Conservation (phyloP, 495 filamentous ascomycete species). For the Penicillium dipodomyicola region DNA sequence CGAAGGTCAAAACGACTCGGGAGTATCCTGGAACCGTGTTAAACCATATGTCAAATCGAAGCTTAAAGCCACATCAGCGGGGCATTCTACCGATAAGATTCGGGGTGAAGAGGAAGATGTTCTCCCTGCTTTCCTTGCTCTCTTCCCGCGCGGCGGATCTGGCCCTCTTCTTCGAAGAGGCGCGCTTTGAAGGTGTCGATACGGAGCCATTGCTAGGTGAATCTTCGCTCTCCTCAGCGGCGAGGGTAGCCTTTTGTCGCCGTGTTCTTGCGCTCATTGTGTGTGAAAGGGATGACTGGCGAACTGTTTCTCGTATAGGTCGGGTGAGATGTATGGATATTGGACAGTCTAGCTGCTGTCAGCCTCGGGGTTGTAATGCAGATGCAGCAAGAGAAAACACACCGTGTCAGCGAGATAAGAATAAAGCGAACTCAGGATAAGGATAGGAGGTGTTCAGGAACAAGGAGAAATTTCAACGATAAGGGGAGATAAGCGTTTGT, state of each 20-base stretch:
- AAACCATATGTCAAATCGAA: neutral
- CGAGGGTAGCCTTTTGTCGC: slow-evolving; percentile 44
- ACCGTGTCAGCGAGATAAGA: slow-evolving; percentile 5
- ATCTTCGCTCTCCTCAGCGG: slow-evolving; percentile 38
- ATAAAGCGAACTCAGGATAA: slow-evolving; percentile 8
- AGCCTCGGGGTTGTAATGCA: neutral
- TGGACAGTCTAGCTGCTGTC: neutral
- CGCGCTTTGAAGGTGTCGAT: slow-evolving; percentile 27
- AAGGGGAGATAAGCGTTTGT: slow-evolving; percentile 14
- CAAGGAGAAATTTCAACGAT: slow-evolving; percentile 8
- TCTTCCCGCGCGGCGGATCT: slow-evolving; percentile 31
- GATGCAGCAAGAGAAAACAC: neutral
- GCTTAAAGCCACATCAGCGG: neutral
- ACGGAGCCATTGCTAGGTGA: slow-evolving; percentile 33
- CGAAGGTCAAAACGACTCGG: slow-evolving; percentile 83
- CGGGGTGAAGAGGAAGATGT: slow-evolving; percentile 92
- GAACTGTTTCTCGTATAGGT: neutral
- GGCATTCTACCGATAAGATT: slow-evolving; percentile 79
- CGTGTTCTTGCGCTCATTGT: slow-evolving; percentile 45
- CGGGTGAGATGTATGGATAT: neutral
- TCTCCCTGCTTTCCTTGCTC: slow-evolving; percentile 67
- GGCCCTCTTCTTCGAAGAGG: slow-evolving; percentile 27
- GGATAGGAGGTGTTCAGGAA: slow-evolving; percentile 7
- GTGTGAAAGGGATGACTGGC: slow-evolving; percentile 7
- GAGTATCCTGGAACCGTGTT: slow-evolving; percentile 65